A percentile compares a stretch with the other conserved stretches of the same genome.
Conservation (phyloP, 1,284 basidiomycete genomes). For the Apiotrichum gamsii region DNA sequence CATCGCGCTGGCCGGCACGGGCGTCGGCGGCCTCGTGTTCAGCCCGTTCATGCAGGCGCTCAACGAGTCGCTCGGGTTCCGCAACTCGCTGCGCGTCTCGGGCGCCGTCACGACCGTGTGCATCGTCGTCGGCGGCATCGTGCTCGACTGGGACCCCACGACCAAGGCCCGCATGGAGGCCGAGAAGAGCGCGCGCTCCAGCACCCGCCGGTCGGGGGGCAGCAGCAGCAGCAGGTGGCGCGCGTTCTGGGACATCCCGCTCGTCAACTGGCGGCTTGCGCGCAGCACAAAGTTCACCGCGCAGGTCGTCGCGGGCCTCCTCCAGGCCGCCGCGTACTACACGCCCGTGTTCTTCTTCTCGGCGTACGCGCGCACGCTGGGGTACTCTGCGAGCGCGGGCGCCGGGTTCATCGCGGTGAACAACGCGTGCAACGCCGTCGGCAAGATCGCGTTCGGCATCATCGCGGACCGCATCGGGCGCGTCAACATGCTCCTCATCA, state of each 20-base stretch:
- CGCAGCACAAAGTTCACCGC: constrained; percentile 18
- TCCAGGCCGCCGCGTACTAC: constrained; percentile 32
- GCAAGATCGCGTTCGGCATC: constrained; percentile 40
- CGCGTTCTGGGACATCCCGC: constrained; percentile 16
- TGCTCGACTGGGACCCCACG: constrained; percentile 28
- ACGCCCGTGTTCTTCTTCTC: constrained; percentile 36
- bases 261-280: constrained; percentile 30
- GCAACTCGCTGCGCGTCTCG: constrained; percentile 23
- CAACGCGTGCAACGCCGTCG: constrained; percentile 33
- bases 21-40: constrained; percentile 31
- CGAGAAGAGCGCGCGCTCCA: constrained; percentile 4
- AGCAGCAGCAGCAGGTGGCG: background rate
- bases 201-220: background rate
- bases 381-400: constrained; percentile 16
- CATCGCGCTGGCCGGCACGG: constrained; percentile 31
- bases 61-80: constrained; percentile 21
- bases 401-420: constrained; percentile 31
- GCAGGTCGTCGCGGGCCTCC: constrained; percentile 17
- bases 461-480: constrained; percentile 38
- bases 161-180: constrained; percentile 15
- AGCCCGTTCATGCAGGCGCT: constrained; percentile 25
- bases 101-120: constrained; percentile 17
- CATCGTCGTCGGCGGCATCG: constrained; percentile 8
- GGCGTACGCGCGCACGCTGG: constrained; percentile 27
- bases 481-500: constrained; percentile 41